Evolutionary conservation across 23 red algal species (phyloP).

Genomic region (Gracilariopsis chorda): DNA sequence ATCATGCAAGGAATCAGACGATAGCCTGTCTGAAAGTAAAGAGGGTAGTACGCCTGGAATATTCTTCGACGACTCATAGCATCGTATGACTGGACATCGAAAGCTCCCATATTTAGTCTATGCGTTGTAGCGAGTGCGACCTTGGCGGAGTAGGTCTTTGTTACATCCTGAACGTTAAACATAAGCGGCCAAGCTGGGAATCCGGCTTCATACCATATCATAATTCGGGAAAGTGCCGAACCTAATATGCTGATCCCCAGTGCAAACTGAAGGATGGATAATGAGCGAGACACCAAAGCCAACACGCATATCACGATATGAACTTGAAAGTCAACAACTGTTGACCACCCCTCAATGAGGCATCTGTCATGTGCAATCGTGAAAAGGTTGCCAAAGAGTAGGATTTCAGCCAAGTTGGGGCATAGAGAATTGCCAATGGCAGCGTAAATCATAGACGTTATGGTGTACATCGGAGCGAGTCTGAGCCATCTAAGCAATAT

Average conservation of each 20-base stretch:
- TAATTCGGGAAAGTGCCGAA: background rate
- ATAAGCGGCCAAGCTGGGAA: background rate
- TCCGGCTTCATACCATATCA: background rate
- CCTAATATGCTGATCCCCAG: no score
- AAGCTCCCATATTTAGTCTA: background rate
- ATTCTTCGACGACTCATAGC: background rate
- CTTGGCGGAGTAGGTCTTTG: background rate
- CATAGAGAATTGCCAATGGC: no score
- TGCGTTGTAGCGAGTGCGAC: background rate
- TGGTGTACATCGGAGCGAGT: no score
- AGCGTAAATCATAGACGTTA: no score
- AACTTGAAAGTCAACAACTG: background rate
- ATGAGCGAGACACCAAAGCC: background rate
- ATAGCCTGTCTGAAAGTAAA: background rate
- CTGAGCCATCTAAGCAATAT: no score
- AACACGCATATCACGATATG: background rate
- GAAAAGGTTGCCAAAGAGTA: background rate
- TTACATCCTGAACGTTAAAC: background rate
- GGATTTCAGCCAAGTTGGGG: no score
- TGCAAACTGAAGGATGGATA: no score
- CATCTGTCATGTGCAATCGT: background rate
- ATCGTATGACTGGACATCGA: background rate
- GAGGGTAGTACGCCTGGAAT: background rate
- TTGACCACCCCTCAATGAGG: background rate
- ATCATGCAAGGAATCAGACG: background rate